These are phyloP conservation scores for Diutina pseudorugosa DNA, from an alignment of 1,139 yeast genomes.

Conservation along the genomic window DNA sequence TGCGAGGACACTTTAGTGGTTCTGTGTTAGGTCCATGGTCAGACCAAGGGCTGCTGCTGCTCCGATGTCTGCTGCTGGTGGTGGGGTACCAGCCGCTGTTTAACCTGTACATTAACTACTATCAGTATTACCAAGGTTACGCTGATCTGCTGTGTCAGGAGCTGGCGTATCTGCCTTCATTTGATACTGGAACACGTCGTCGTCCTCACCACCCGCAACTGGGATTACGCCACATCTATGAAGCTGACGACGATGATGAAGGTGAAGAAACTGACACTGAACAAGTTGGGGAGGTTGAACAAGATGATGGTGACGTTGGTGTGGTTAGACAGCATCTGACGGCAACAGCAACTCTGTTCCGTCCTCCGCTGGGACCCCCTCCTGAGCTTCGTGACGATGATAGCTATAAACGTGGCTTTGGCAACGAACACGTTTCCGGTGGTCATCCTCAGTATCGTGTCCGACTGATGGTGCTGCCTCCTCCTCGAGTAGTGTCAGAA, in stretches of 20 bases:
- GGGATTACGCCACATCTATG: not conserved
- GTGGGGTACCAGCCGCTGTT: not conserved
- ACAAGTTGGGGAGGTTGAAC: not conserved
- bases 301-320: not conserved
- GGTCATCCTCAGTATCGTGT: not conserved
- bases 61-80: not conserved
- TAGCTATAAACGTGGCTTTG: constrained; percentile 1
- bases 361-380: not conserved
- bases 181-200: not conserved
- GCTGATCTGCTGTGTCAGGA: not conserved
- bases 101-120: not conserved
- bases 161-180: not conserved
- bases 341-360: not conserved
- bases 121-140: not conserved
- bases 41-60: not conserved
- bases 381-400: not conserved
- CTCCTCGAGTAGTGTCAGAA: not conserved
- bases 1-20: not conserved
- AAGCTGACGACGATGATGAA: not conserved
- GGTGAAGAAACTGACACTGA: not conserved
- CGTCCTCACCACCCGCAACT: not conserved
- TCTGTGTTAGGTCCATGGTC: not conserved
- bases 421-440: not conserved
- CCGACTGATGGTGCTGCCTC: not conserved
- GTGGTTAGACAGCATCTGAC: not conserved